Base-by-base conservation (phyloP, 129 eudicot species). In the Saussurea involucrata region DNA sequence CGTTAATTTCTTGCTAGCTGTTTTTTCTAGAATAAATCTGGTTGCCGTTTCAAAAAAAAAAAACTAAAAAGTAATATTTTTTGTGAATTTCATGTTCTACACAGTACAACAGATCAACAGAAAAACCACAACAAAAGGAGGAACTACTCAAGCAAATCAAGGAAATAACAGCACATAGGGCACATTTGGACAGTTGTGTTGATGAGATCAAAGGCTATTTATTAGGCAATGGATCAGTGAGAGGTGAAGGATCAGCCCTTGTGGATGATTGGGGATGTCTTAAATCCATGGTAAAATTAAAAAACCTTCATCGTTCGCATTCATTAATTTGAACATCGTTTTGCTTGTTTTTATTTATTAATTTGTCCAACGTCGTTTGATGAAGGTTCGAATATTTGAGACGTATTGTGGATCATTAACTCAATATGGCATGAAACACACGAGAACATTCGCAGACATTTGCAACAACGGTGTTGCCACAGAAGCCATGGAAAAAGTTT, bases 371-470 rank as follows among this genome's bases (percentile, higher is more conserved):
- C 17, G 1, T 40, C 42, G 8, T 3, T 68, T 34, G 0, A 22
- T 28, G 17, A 83, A 87, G 96, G 92, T 90, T 18, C 84, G 75
- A 1, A 0, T 68, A 7, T 90, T 85, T 21, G 96, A 90, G 78
- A 58, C 79, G 24, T 67, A 85, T 27, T 94, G 97, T 21, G 97
- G 98, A 27, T 77, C 90, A 3, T 64, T 91, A 74, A 87, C 92
- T 5, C 90, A 89, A 27, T 94, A 94, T 25, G 97, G 98, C 17
- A 81, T 89, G 96, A 91, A 89, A 75, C 88, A 87, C 78, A 89
- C 85, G 85, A 79, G 89, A 57, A 85, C 88, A 22, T 94, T 91
- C 12, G 98, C 96, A 4, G 81, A 87, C 82, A 66, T 94, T 0
- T 91, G 98, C 85, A 94, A 94, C 78, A 61, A 68, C 17, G 87